phyloP scores from a whole-genome alignment of 805 yeast species.

The Lachancea cidri region DNA sequence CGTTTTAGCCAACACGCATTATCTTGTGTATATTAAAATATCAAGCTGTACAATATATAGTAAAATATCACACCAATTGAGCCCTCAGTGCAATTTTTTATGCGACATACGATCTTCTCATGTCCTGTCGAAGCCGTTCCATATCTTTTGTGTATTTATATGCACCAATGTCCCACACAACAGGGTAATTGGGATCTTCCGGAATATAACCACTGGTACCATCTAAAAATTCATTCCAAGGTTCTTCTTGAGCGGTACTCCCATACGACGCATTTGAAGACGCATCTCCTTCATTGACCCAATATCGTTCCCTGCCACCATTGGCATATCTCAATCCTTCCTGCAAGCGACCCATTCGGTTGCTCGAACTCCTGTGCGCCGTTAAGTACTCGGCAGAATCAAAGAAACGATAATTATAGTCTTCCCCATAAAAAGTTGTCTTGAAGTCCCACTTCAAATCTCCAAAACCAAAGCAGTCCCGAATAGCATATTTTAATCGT shows the following conservation, averaged over 20 bases:
- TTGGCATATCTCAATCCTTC: conserved; percentile 79
- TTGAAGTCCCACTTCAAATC: conserved; percentile 79
- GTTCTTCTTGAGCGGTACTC: conserved; percentile 12
- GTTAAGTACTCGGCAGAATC: conserved; percentile 71
- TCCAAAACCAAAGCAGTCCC: conserved; percentile 70
- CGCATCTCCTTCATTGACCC: conserved; percentile 46
- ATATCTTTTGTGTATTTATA: conserved; percentile 25
- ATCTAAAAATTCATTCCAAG: conserved; percentile 24
- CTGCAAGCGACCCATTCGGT: conserved; percentile 63
- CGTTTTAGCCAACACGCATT: neutral
- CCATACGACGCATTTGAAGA: conserved; percentile 7
- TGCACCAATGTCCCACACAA: conserved; percentile 26
- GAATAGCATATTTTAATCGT: conserved; percentile 54
- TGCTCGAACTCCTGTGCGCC: conserved; percentile 61
- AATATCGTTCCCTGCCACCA: conserved; percentile 76
- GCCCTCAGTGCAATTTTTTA: neutral
- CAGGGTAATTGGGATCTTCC: conserved; percentile 32
- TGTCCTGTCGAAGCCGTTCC: conserved; percentile 15
- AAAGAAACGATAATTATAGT: conserved; percentile 75
- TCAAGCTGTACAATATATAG: neutral
- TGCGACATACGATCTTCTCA: conserved; percentile 1
- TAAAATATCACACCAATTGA: neutral
- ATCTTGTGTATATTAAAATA: conserved; percentile 1
- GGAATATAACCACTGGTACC: conserved; percentile 21
- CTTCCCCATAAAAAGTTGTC: conserved; percentile 59